Conservation (phyloP, 2,329 filamentous ascomycete genomes). For the Neodidymelliopsis sp. region DNA sequence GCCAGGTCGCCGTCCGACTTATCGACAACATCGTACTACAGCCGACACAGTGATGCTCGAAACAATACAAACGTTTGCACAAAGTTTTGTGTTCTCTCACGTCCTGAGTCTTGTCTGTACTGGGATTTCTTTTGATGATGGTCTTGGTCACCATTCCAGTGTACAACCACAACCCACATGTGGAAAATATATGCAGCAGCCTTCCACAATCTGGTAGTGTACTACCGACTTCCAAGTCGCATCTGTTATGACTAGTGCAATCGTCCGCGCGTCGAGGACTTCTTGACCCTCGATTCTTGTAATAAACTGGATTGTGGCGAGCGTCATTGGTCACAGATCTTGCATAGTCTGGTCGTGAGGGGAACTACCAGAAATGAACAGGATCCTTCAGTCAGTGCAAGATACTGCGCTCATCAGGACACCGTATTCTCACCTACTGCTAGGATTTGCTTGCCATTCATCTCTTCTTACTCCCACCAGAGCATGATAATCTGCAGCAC, state of each 20-base stretch:
- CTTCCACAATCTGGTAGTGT: not conserved
- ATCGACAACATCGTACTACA: conserved; percentile 89
- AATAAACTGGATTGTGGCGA: not conserved
- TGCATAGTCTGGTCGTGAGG: not conserved
- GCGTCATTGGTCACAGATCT: not conserved
- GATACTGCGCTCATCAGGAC: not conserved
- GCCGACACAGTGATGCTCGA: conserved; percentile 26
- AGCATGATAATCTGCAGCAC: not conserved
- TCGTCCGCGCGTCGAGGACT: not conserved
- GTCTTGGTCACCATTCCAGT: not conserved
- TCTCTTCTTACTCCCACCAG: not conserved
- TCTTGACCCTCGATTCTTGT: not conserved
- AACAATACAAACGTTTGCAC: not conserved
- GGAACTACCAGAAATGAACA: not conserved
- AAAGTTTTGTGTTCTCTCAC: not conserved
- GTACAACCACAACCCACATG: not conserved
- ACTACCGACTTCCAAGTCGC: not conserved
- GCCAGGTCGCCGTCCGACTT: conserved; percentile 79
- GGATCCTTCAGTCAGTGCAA: not conserved
- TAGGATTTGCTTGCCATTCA: not conserved
- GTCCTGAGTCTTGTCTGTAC: not conserved
- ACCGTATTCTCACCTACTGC: not conserved
- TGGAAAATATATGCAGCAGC: not conserved
- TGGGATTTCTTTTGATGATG: not conserved
- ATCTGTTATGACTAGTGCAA: not conserved